Percentiles rank a stretch among this genome's conserved stretches.
phyloP scores from a whole-genome alignment of 1,284 basidiomycete species.

The Cutaneotrichosporon arboriforme region DNA sequence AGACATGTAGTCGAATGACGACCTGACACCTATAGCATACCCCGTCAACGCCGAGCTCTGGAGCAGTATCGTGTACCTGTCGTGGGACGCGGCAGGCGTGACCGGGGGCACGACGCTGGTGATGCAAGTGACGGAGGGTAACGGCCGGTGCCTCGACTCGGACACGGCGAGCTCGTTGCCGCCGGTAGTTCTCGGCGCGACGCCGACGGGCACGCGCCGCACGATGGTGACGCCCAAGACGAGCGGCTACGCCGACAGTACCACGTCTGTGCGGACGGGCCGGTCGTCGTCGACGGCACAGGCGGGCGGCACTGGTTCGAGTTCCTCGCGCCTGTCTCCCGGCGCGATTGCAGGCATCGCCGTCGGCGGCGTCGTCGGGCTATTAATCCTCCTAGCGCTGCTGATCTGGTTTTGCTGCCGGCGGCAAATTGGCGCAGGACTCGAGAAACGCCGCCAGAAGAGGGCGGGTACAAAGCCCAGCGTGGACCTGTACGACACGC shows the following conservation, averaged over 20 bases:
- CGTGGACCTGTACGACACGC: conserved; percentile 28
- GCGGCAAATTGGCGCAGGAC: conserved; percentile 25
- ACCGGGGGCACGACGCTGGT: conserved; percentile 34
- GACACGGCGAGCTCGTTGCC: conserved; percentile 33
- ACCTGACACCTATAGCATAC: conserved; percentile 19
- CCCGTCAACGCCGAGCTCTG: conserved; percentile 34
- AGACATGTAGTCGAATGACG: neutral
- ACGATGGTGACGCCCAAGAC: conserved; percentile 29
- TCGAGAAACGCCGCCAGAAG: conserved; percentile 27
- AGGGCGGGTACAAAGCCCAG: conserved; percentile 22
- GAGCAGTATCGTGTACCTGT: conserved; percentile 31
- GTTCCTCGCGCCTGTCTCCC: neutral
- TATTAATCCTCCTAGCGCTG: conserved; percentile 28
- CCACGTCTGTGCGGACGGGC: too few species aligned
- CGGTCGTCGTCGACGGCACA: too few species aligned
- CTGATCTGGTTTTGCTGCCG: conserved; percentile 43
- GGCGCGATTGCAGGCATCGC: conserved; percentile 42
- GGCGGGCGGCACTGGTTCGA: too few species aligned
- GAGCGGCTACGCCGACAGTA: conserved; percentile 20
- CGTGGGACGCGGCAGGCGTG: conserved; percentile 27
- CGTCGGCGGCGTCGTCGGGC: conserved; percentile 28
- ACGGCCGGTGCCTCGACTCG: conserved; percentile 26
- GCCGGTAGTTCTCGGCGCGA: neutral
- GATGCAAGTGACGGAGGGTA: conserved; percentile 8
- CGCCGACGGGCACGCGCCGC: conserved; percentile 12